phyloP scores from a whole-genome alignment of 805 yeast species.

The Ogataea nakhonphanomensis region DNA sequence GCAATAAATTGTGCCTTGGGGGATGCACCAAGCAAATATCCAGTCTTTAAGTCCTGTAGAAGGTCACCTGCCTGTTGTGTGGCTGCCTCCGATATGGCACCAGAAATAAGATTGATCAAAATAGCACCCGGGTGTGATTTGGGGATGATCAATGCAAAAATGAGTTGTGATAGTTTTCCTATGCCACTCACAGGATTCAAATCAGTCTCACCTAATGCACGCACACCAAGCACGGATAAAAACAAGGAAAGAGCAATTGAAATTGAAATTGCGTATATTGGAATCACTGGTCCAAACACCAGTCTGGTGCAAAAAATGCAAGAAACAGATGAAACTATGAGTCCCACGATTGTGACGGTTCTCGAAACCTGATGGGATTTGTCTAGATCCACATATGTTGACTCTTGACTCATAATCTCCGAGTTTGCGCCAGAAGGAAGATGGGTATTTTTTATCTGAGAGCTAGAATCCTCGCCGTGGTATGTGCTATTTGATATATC shows the following conservation, averaged over 20 bases:
- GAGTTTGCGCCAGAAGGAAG: neutral
- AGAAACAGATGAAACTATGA: slow-evolving; percentile 58
- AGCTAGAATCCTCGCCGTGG: slow-evolving; percentile 17
- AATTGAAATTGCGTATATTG: slow-evolving; percentile 60
- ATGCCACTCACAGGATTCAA: slow-evolving; percentile 95
- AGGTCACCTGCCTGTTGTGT: slow-evolving; percentile 99
- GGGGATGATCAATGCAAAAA: slow-evolving; percentile 82
- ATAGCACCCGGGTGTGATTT: slow-evolving; percentile 74
- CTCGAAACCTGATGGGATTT: slow-evolving; percentile 47
- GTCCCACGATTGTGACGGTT: slow-evolving; percentile 53
- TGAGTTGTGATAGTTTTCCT: slow-evolving; percentile 86
- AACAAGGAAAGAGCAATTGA: slow-evolving; percentile 76
- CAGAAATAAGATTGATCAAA: slow-evolving; percentile 83
- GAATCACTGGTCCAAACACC: slow-evolving; percentile 71
- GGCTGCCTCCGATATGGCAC: slow-evolving; percentile 97
- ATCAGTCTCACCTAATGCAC: slow-evolving; percentile 96
- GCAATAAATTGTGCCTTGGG: slow-evolving; percentile 91
- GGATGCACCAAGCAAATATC: slow-evolving; percentile 86
- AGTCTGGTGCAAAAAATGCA: slow-evolving; percentile 63
- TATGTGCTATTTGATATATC: slow-evolving; percentile 21
- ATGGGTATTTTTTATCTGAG: neutral
- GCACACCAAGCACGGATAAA: slow-evolving; percentile 79
- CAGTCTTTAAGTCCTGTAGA: slow-evolving; percentile 96
- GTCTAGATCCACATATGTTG: slow-evolving; percentile 32
- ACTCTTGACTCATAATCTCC: neutral